Conservation (phyloP, 352 stramenopile species). For the Lagenidium giganteum region DNA sequence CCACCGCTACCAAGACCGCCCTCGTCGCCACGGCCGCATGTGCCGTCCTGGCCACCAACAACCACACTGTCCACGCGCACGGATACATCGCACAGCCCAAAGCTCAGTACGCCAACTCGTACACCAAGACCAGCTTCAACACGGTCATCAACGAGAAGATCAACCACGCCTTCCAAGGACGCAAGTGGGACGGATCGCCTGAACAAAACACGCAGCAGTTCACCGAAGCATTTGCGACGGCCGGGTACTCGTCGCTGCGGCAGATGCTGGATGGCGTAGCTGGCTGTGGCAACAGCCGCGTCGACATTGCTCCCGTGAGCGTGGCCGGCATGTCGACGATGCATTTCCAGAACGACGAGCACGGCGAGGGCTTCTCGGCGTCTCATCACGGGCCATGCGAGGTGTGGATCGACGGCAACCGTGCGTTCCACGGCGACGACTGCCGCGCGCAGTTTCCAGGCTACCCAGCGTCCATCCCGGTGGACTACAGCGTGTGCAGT, state of each 20-base stretch:
- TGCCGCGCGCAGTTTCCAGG: constrained; percentile 26
- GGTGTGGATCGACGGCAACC: constrained; percentile 31
- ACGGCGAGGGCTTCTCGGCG: constrained; percentile 21
- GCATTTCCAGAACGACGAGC: constrained; percentile 31
- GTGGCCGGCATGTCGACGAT: constrained; percentile 19
- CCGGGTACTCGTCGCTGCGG: constrained; percentile 16
- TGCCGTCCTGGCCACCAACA: too few species aligned
- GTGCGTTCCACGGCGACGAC: constrained; percentile 24
- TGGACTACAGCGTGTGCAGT: constrained; percentile 39
- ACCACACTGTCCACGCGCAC: constrained; percentile 22
- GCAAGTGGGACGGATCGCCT: constrained; percentile 29
- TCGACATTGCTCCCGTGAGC: constrained; percentile 20
- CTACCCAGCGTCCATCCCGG: constrained; percentile 26
- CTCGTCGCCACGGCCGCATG: too few species aligned
- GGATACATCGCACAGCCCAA: constrained; percentile 25
- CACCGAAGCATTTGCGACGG: constrained; percentile 13
- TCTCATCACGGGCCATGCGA: constrained; percentile 42
- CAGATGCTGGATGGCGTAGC: constrained; percentile 17
- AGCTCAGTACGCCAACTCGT: constrained; percentile 23
- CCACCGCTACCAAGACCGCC: too few species aligned
- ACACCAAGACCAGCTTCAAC: constrained; percentile 24
- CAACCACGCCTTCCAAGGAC: constrained; percentile 19
- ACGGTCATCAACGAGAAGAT: constrained; percentile 13
- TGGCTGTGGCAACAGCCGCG: constrained; percentile 24
- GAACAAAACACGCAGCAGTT: constrained; percentile 23